Conservation (phyloP, 495 filamentous ascomycete species). For the Trichoderma reesei region DNA sequence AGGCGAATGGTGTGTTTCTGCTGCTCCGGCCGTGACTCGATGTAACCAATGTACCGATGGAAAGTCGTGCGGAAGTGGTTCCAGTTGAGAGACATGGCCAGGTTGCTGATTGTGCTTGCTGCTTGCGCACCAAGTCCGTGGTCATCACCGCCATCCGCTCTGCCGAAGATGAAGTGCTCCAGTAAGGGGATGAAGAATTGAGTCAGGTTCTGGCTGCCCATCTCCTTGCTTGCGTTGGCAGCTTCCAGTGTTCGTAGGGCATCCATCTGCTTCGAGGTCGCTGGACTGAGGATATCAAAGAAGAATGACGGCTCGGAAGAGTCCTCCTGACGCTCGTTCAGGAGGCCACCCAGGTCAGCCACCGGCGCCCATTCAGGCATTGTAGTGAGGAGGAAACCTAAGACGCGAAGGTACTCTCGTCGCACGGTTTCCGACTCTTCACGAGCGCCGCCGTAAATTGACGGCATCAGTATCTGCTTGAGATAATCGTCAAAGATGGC, state of each 20-base stretch:
- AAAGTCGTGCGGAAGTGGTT: slow-evolving; percentile 78
- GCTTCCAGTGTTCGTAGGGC: slow-evolving; percentile 67
- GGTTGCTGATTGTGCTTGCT: slow-evolving; percentile 58
- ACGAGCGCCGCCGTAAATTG: slow-evolving; percentile 61
- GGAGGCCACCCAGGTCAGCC: slow-evolving; percentile 62
- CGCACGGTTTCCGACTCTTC: slow-evolving; percentile 77
- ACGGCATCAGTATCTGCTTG: slow-evolving; percentile 51
- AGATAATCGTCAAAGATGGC: slow-evolving; percentile 30
- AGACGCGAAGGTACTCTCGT: slow-evolving; percentile 63
- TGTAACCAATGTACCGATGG: slow-evolving; percentile 66
- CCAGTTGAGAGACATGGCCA: slow-evolving; percentile 78
- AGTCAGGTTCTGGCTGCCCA: slow-evolving; percentile 67
- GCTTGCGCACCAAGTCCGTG: slow-evolving; percentile 81
- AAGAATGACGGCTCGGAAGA: slow-evolving; percentile 85
- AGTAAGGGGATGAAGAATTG: slow-evolving; percentile 85
- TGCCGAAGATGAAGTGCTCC: slow-evolving; percentile 86
- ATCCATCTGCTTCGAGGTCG: slow-evolving; percentile 75
- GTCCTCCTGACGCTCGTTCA: slow-evolving; percentile 56
- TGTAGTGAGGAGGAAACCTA: slow-evolving; percentile 65
- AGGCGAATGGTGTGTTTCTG: slow-evolving; percentile 81
- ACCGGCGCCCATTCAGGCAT: slow-evolving; percentile 60
- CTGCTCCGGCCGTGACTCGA: slow-evolving; percentile 69
- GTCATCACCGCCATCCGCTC: slow-evolving; percentile 62
- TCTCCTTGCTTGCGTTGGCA: slow-evolving; percentile 48
- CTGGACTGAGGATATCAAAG: slow-evolving; percentile 82